These are phyloP conservation scores for Globisporangium iwayamae DNA, from an alignment of 352 stramenopile genomes.

Conservation along the genomic window DNA sequence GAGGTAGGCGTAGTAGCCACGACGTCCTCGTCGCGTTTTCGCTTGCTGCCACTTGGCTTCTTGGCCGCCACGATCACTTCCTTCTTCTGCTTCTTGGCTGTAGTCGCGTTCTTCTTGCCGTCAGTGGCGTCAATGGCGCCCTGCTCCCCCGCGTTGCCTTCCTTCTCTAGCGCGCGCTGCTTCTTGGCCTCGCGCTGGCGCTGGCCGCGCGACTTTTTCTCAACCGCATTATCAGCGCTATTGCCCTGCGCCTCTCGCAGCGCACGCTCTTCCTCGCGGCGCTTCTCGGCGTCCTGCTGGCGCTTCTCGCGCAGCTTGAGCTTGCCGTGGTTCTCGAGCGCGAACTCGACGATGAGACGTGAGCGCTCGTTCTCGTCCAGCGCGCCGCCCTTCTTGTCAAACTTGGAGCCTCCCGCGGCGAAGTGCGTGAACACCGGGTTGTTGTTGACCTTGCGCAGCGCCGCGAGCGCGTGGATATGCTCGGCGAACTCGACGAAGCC, in stretches of 20 bases:
- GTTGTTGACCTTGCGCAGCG: constrained; percentile 96
- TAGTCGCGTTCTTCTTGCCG: constrained; percentile 14
- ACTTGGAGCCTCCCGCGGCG: constrained; percentile 41
- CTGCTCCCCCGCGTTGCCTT: constrained; percentile 16
- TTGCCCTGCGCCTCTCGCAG: constrained; percentile 60
- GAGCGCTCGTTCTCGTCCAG: constrained; percentile 56
- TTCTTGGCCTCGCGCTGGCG: constrained; percentile 80
- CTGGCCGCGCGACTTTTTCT: constrained; percentile 70
- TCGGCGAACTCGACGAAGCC: constrained; percentile 98
- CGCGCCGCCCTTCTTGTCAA: constrained; percentile 29
- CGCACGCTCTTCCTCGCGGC: constrained; percentile 58
- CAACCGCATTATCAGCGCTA: constrained; percentile 12
- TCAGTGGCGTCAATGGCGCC: background rate
- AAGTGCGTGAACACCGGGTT: constrained; percentile 89
- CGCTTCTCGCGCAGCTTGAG: constrained; percentile 83
- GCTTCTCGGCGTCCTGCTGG: constrained; percentile 59
- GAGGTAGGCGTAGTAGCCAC: background rate
- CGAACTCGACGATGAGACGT: constrained; percentile 87
- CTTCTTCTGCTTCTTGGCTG: constrained; percentile 30
- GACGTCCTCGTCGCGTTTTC: constrained; percentile 28
- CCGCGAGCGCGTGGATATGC: constrained; percentile 95
- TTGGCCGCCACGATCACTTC: constrained; percentile 28
- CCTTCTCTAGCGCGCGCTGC: constrained; percentile 25
- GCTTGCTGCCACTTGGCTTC: constrained; percentile 29
- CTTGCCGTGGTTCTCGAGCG: constrained; percentile 87